A percentile compares a stretch with the other conserved stretches of the same genome.
phyloP scores from a whole-genome alignment of 2,329 filamentous ascomycete genomes.

The Botryotinia calthae region DNA sequence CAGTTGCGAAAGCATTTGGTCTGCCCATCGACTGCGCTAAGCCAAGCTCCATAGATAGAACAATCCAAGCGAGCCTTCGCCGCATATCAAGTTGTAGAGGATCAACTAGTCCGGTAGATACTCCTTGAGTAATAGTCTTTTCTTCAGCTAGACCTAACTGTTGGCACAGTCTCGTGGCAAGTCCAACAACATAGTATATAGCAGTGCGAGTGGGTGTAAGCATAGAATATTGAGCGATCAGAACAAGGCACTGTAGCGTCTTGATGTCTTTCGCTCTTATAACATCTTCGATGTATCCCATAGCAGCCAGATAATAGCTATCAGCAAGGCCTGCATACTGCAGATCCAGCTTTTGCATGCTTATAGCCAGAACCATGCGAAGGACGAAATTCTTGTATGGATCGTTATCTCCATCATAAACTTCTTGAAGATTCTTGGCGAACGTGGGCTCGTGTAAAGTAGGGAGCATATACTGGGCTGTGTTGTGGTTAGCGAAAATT shows the following conservation, averaged over 20 bases:
- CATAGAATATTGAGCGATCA: slow-evolving; percentile 89
- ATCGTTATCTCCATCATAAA: slow-evolving; percentile 73
- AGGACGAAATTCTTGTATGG: slow-evolving; percentile 85
- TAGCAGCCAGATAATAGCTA: slow-evolving; percentile 88
- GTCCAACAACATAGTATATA: slow-evolving; percentile 88
- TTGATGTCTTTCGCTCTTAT: slow-evolving; percentile 85
- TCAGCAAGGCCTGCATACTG: slow-evolving; percentile 92
- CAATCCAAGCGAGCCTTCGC: slow-evolving; percentile 81
- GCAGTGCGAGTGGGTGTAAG: slow-evolving; percentile 89
- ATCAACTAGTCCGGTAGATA: slow-evolving; percentile 57
- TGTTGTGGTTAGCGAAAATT: slow-evolving; percentile 23
- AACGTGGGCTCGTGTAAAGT: slow-evolving; percentile 82
- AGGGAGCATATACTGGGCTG: slow-evolving; percentile 86
- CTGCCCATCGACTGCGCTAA: slow-evolving; percentile 85
- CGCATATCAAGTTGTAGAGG: slow-evolving; percentile 84
- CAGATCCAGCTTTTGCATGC: slow-evolving; percentile 85
- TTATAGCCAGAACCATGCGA: slow-evolving; percentile 90
- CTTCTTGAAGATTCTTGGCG: slow-evolving; percentile 70
- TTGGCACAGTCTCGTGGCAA: slow-evolving; percentile 84
- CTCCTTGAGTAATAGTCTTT: slow-evolving; percentile 70
- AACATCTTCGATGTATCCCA: slow-evolving; percentile 78
- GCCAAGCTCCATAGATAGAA: slow-evolving; percentile 84
- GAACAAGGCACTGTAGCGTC: slow-evolving; percentile 82
- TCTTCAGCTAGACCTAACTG: slow-evolving; percentile 86
- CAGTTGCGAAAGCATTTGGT: slow-evolving; percentile 79